phyloP scores from a whole-genome alignment of 148 eudicot species.

The Euryodendron excelsum region DNA sequence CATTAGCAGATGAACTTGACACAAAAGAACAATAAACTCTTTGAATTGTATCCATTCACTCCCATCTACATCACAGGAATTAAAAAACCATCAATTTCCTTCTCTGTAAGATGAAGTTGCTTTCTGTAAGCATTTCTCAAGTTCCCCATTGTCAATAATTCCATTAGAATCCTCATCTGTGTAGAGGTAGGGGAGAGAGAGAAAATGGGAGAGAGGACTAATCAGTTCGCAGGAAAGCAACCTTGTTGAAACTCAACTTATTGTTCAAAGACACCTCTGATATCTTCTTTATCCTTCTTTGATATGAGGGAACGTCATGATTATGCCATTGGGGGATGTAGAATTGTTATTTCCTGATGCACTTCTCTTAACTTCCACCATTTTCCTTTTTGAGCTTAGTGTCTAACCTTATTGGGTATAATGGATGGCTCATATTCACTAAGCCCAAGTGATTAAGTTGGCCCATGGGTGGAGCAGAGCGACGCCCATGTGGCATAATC shows the following conservation, averaged over 20 bases:
- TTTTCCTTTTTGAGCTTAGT: conserved; percentile 49
- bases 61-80: conserved; percentile 54
- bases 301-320: conserved; percentile 62
- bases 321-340: conserved; percentile 58
- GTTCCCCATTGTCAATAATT: conserved; percentile 50
- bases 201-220: background rate
- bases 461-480: too few species aligned
- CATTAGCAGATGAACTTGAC: conserved; percentile 50
- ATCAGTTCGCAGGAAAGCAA: background rate
- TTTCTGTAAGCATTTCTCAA: conserved; percentile 48
- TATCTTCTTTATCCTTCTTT: conserved; percentile 56
- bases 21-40: conserved; percentile 65
- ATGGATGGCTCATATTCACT: too few species aligned
- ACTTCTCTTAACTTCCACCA: conserved; percentile 48
- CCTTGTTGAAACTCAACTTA: conserved; percentile 44
- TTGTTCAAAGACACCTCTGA: conserved; percentile 46
- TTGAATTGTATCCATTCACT: conserved; percentile 54
- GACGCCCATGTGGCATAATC: too few species aligned
- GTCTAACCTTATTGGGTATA: too few species aligned
- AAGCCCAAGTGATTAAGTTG: too few species aligned
- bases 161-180: conserved; percentile 60
- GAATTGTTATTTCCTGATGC: conserved; percentile 34
- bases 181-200: background rate
- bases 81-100: conserved; percentile 62
- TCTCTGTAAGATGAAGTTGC: conserved; percentile 36